Percentiles rank a stretch among this genome's conserved stretches.
phyloP scores from a whole-genome alignment of 805 yeast genomes.

The Saccharomycopsis fodiens region DNA sequence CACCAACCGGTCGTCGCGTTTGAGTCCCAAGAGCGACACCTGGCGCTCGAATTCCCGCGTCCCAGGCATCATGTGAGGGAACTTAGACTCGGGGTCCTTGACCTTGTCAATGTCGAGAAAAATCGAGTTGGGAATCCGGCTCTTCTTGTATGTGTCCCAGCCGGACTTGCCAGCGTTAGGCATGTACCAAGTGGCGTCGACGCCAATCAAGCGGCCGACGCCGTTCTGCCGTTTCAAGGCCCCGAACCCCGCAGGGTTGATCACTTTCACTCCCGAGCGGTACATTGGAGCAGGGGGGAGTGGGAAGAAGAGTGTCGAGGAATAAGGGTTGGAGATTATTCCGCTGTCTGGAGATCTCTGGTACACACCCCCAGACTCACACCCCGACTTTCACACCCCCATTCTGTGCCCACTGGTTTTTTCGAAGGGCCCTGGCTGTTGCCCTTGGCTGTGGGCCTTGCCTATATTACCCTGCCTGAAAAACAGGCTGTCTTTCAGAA shows the following conservation, averaged over 20 bases:
- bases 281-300: too few relatives aligned
- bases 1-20: conserved; percentile 51
- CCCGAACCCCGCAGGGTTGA: background rate
- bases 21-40: conserved; percentile 49
- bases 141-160: conserved; percentile 45
- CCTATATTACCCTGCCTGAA: too few relatives aligned
- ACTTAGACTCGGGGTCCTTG: conserved; percentile 49
- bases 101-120: conserved; percentile 74
- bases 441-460: too few relatives aligned
- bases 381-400: too few relatives aligned
- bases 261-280: background rate
- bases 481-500: too few relatives aligned
- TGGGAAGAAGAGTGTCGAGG: too few relatives aligned
- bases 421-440: too few relatives aligned
- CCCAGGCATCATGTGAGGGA: conserved; percentile 89
- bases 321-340: too few relatives aligned
- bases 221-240: background rate
- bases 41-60: conserved; percentile 45
- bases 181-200: conserved; percentile 92
- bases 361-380: too few relatives aligned
- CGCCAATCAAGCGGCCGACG: conserved; percentile 38
- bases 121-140: conserved; percentile 58
- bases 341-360: too few relatives aligned
- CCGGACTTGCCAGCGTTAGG: conserved; percentile 65
- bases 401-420: too few relatives aligned